These are phyloP conservation scores for Paramecium bursaria DNA, from an alignment of 73 alveolate species.

Conservation along the genomic window DNA sequence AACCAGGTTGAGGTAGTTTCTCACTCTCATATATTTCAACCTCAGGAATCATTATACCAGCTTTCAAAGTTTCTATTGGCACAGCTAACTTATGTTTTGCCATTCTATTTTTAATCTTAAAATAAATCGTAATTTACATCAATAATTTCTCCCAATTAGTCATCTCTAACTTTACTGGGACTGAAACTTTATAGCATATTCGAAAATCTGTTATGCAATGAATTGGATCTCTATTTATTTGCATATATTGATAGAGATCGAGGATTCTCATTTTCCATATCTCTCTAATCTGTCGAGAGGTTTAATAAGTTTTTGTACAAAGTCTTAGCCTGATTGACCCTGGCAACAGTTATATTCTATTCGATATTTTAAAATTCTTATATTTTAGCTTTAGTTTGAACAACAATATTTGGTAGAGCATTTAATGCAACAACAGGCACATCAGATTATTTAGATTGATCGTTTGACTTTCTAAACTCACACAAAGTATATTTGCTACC, in stretches of 20 bases:
- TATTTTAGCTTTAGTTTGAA: neutral
- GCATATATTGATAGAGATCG: slow-evolving; percentile 42
- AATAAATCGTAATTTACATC: no score
- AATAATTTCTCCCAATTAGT: neutral
- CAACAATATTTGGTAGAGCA: neutral
- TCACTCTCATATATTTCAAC: neutral
- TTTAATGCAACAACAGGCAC: neutral
- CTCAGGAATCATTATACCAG: slow-evolving; percentile 47
- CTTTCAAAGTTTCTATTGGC: neutral
- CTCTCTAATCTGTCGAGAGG: neutral
- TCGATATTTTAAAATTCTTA: slow-evolving; percentile 14
- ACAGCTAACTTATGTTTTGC: slow-evolving; percentile 50
- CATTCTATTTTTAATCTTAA: slow-evolving; percentile 47
- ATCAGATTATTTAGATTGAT: neutral
- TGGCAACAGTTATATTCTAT: neutral
- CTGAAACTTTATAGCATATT: neutral
- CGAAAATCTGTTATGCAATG: slow-evolving; percentile 43
- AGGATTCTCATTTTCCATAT: neutral
- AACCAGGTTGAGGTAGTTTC: slow-evolving; percentile 2
- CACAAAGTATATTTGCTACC: slow-evolving; percentile 57
- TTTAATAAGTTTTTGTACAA: slow-evolving; percentile 29
- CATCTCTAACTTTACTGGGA: slow-evolving; percentile 21
- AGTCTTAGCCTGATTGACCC: slow-evolving; percentile 4
- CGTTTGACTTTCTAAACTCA: slow-evolving; percentile 13
- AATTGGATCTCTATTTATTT: slow-evolving; percentile 44